Evolutionary conservation across 1,139 yeast genomes (phyloP).

Genomic region (Scheffersomyces insectosa): DNA sequence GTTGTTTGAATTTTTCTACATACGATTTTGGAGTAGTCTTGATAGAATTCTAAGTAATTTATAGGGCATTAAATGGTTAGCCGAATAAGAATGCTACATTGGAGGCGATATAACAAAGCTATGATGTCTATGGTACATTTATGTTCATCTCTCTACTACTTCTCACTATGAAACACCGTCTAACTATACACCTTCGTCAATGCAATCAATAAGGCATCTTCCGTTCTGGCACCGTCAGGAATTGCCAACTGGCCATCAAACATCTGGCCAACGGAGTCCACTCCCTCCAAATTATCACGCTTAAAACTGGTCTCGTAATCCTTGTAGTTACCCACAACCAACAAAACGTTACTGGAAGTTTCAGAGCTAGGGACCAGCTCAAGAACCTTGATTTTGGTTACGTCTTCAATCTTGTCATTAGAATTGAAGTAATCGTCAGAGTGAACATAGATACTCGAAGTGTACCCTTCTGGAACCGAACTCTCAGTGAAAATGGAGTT

Average conservation of each 20-base stretch:
- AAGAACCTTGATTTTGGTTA: constrained; percentile 12
- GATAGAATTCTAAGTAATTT: no score
- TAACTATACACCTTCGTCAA: constrained; percentile 40
- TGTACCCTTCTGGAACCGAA: constrained; percentile 64
- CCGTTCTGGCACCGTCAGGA: constrained; percentile 61
- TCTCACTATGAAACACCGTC: not conserved
- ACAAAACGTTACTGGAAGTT: constrained; percentile 31
- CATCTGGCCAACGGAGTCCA: constrained; percentile 56
- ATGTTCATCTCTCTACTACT: no score
- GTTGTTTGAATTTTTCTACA: no score
- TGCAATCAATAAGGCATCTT: constrained; percentile 69
- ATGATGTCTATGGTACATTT: no score
- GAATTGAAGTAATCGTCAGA: constrained; percentile 60
- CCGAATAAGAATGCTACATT: no score
- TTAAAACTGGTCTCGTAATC: constrained; percentile 56
- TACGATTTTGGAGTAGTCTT: no score
- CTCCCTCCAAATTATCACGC: constrained; percentile 51
- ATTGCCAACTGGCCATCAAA: constrained; percentile 65
- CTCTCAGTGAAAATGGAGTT: constrained; percentile 72
- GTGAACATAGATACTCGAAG: constrained; percentile 62
- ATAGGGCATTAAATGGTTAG: no score
- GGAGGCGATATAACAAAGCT: no score
- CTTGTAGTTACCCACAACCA: constrained; percentile 65
- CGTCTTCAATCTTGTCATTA: constrained; percentile 19
- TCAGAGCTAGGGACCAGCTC: constrained; percentile 9